Evolutionary conservation across 352 stramenopile species (phyloP).

Genomic region (Phytophthora sojae): DNA sequence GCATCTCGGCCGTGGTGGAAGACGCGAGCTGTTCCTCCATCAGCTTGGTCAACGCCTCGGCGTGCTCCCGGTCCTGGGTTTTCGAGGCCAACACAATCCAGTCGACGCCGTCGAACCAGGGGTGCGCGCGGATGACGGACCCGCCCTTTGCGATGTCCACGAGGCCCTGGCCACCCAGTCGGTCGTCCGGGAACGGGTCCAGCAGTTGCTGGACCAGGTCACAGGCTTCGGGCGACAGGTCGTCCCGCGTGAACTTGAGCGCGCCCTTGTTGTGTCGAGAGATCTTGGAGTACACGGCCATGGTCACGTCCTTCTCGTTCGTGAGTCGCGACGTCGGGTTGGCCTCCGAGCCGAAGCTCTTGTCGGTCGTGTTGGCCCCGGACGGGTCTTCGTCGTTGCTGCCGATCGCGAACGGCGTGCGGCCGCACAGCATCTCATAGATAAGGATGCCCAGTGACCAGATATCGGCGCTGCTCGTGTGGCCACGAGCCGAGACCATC

Average conservation of each 20-base stretch:
- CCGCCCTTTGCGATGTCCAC: slow-evolving; percentile 83
- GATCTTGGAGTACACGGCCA: slow-evolving; percentile 90
- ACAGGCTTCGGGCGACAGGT: slow-evolving; percentile 62
- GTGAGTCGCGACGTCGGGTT: slow-evolving; percentile 31
- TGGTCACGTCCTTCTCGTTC: slow-evolving; percentile 84
- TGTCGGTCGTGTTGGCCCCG: slow-evolving; percentile 39
- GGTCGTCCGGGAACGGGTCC: slow-evolving; percentile 73
- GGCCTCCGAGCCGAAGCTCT: slow-evolving; percentile 50
- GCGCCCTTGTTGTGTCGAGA: slow-evolving; percentile 73
- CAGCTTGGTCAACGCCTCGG: slow-evolving; percentile 58
- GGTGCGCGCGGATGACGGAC: slow-evolving; percentile 80
- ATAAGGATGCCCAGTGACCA: slow-evolving; percentile 89
- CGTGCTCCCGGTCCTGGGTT: slow-evolving; percentile 55
- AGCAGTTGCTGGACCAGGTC: slow-evolving; percentile 75
- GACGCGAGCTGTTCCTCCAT: slow-evolving; percentile 64
- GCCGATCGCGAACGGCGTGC: slow-evolving; percentile 76
- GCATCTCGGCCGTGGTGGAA: slow-evolving; percentile 46
- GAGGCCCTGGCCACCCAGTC: slow-evolving; percentile 73
- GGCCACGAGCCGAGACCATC: slow-evolving; percentile 85
- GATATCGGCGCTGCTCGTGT: slow-evolving; percentile 82
- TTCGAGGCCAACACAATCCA: slow-evolving; percentile 84
- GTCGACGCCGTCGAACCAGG: slow-evolving; percentile 83
- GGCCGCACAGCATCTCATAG: slow-evolving; percentile 88
- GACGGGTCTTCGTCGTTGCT: slow-evolving; percentile 13
- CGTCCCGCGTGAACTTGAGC: slow-evolving; percentile 59